Evolutionary conservation across 2,329 filamentous ascomycete genomes (phyloP), one percentile per base, ranked within the genome.

Genomic region (Penicillium oxalicum): DNA sequence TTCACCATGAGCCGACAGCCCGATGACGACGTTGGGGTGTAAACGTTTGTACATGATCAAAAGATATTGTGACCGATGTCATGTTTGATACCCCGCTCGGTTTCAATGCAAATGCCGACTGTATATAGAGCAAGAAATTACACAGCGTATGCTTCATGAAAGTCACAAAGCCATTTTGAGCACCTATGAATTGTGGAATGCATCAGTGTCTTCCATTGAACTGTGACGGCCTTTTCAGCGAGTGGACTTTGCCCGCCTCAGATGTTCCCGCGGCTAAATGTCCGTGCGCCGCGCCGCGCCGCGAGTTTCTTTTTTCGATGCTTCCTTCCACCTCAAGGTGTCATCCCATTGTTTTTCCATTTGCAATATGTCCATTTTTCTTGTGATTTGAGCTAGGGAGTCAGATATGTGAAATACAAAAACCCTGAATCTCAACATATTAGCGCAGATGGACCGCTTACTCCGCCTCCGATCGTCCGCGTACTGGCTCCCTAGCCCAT

Each of bases 1-100:
- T 18, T 40, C 44, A n/a, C 24, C 47, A 25, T 66, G 51, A 60
- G 18, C 18, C 9, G 50, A 13, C 13, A 38, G 13, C 9, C 24
- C 9, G 18, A 18, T 18, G 18, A 18, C 18, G 18, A 18, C 18
- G 18, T 18, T 18, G 18, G 18, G 18, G 18, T 18, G 18, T 18
- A 18, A 18, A 18, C 18, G 18, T 18, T 27, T 25, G 24, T 38
- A 38, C 9, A 25, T 24, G 24, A 38, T 4, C 36, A 25, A 25
- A 38, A 13, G 29, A 32, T 32, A 7, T 11, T 11, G 29, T 7
- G 29, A 32, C 38, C 25, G 43, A 46, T 32, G 26, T 11, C 9
- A 25, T 43, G 9, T 43, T 27, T 50, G 43, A 45, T 36, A 49
- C 40, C 13, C 32, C 40, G 35, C 46, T 40, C 46, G 37, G 27